phyloP scores from a whole-genome alignment of 139 green algal genomes.

The Closterium sp. region DNA sequence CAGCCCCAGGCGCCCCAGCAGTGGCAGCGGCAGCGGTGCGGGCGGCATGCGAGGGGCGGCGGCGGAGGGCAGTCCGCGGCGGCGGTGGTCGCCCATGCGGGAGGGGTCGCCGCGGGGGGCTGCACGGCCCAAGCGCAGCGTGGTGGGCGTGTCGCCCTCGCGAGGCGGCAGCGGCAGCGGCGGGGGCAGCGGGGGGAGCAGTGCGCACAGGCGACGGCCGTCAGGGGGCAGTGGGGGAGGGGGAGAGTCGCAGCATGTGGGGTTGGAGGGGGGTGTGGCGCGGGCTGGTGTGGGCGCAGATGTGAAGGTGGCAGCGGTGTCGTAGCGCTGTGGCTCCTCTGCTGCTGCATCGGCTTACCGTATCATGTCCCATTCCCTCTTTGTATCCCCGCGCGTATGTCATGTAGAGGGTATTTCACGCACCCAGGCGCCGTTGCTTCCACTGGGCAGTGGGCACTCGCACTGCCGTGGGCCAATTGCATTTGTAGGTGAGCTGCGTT shows the following conservation, averaged over 20 bases:
- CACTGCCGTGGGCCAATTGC: background rate
- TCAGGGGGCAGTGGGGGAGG: background rate
- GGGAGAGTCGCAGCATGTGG: background rate
- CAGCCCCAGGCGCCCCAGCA: background rate
- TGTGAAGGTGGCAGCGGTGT: background rate
- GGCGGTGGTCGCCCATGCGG: background rate
- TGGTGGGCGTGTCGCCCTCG: background rate
- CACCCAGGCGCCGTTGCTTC: no score
- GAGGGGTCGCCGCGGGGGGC: background rate
- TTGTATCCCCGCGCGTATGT: background rate
- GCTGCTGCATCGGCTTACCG: background rate
- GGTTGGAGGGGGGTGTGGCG: background rate
- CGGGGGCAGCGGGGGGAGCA: background rate
- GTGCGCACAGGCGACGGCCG: background rate
- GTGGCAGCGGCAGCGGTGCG: no score
- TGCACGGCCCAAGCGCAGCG: background rate
- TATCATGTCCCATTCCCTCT: background rate
- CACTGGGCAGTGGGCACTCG: no score
- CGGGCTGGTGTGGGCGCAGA: no score
- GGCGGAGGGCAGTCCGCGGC: background rate
- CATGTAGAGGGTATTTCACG: no score
- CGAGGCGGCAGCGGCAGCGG: background rate
- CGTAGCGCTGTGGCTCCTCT: background rate
- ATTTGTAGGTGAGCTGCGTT: no score
- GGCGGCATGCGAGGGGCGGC: background rate